Conservation (phyloP, 2,329 filamentous ascomycete genomes). For the Alternaria sp. region DNA sequence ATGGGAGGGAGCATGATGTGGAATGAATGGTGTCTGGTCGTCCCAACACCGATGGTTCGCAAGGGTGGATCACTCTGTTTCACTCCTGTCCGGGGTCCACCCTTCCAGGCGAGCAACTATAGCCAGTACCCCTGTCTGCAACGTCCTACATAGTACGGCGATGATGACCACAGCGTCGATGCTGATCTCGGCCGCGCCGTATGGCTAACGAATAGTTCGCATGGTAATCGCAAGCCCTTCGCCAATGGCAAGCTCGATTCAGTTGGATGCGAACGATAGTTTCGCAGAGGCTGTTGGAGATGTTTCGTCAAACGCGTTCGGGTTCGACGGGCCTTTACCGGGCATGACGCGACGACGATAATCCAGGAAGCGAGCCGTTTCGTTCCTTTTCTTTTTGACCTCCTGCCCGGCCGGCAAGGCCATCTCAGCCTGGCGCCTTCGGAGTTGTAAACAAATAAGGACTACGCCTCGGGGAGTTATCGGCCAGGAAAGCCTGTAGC, state of each 20-base stretch:
- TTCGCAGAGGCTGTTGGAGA: background rate
- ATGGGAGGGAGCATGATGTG: conserved; percentile 2
- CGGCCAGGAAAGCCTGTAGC: conserved; percentile 15
- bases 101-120: conserved; percentile 14
- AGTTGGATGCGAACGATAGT: background rate
- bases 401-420: conserved; percentile 5
- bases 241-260: background rate
- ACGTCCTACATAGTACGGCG: conserved; percentile 16
- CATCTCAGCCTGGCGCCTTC: conserved; percentile 9
- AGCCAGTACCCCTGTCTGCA: conserved; percentile 10
- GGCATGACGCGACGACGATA: conserved; percentile 5
- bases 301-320: background rate
- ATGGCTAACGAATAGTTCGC: conserved; percentile 20
- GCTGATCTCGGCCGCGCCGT: conserved; percentile 16
- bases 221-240: conserved; percentile 1
- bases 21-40: conserved; percentile 4
- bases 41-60: conserved; percentile 7
- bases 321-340: conserved; percentile 8
- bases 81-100: conserved; percentile 6
- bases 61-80: conserved; percentile 10
- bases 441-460: conserved; percentile 18
- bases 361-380: conserved; percentile 8
- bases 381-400: conserved; percentile 8
- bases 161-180: conserved; percentile 11
- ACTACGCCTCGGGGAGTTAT: conserved; percentile 14